Evolutionary conservation across 1,284 basidiomycete genomes (phyloP), one percentile per base, ranked within the genome.

Genomic region (Ceratobasidium sp.): DNA sequence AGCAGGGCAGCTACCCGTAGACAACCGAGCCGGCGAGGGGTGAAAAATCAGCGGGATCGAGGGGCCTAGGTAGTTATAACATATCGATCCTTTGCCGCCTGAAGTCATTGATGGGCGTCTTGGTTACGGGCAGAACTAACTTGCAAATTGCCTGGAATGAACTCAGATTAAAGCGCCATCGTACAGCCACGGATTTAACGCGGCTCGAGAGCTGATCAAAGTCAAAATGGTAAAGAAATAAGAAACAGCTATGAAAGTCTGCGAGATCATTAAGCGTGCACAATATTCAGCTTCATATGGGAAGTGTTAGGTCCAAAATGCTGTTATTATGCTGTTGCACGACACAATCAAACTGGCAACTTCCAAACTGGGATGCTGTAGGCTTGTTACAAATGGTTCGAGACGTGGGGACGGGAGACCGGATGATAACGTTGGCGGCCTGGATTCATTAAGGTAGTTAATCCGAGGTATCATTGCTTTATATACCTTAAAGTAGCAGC

Each of bases 1-100:
- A 20, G 66, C 3, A 1, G 9, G 48, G 62, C 48, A 26, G 61
- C 73, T 65, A 75, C 73, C 73, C 48, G 73, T 62, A 75, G 73
- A 61, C 46, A 75, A 62, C 73, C 46, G 33, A 40, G 73, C 23
- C 42, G 48, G 44, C 57, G 66, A 68, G 66, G 66, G 66, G 15
- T 23, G 26, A 42, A 62, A 62, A 62, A 40, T 5, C 23, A 2
- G 46, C 46, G 17, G 9, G 6, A 64, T 50, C 48, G 23, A 28
- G 56, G 50, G 40, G 13, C 50, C 46, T 10, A 33, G 17, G 46
- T 40, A 67, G 65, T 67, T 67, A 23, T 70, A 70, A 48, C 48
- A 64, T 23, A 46, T 46, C 44, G 13, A 13, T 38, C 38, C 57
- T 10, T 46, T 44, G 62, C 23, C 54, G 44, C n/a, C 42, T 26